Evolutionary conservation across 192 early-diverging fungal species (phyloP).

Genomic region (Podila epigama): DNA sequence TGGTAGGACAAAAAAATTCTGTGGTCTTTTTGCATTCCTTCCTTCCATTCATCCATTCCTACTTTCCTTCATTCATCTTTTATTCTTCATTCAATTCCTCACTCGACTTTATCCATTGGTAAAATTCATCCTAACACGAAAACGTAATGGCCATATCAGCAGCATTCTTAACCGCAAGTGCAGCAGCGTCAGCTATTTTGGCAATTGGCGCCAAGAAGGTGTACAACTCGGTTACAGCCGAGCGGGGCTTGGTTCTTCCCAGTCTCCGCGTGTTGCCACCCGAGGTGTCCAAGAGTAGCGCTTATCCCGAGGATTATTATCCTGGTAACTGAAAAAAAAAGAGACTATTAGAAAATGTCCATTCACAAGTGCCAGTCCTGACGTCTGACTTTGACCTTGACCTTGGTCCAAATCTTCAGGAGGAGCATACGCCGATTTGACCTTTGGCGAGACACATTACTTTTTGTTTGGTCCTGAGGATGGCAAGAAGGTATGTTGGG

Average conservation of each 20-base stretch:
- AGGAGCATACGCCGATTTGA: conserved; percentile 34
- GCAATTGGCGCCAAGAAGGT: conserved; percentile 13
- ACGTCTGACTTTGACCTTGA: background rate
- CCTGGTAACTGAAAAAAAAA: conserved; percentile 11
- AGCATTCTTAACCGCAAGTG: background rate
- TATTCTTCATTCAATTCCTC: too few relatives aligned
- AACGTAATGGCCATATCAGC: conserved; percentile 9
- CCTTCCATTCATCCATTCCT: background rate
- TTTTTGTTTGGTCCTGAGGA: conserved; percentile 47
- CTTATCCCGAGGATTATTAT: conserved; percentile 42
- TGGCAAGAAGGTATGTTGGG: conserved; percentile 39
- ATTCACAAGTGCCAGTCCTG: background rate
- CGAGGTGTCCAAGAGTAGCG: background rate
- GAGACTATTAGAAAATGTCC: background rate
- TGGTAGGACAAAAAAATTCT: background rate
- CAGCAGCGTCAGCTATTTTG: conserved; percentile 9
- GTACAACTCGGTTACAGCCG: conserved; percentile 14
- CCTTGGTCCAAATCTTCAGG: background rate
- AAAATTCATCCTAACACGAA: background rate
- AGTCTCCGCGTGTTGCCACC: conserved; percentile 12
- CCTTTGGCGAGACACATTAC: conserved; percentile 45
- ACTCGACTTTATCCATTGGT: too few relatives aligned
- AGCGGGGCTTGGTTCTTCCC: conserved; percentile 6
- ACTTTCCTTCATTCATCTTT: background rate
- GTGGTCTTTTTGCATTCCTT: background rate